Percentiles rank a stretch among this genome's conserved stretches.
phyloP scores from a whole-genome alignment of 2,329 filamentous ascomycete species.

The Aspergillus aculeatinus region DNA sequence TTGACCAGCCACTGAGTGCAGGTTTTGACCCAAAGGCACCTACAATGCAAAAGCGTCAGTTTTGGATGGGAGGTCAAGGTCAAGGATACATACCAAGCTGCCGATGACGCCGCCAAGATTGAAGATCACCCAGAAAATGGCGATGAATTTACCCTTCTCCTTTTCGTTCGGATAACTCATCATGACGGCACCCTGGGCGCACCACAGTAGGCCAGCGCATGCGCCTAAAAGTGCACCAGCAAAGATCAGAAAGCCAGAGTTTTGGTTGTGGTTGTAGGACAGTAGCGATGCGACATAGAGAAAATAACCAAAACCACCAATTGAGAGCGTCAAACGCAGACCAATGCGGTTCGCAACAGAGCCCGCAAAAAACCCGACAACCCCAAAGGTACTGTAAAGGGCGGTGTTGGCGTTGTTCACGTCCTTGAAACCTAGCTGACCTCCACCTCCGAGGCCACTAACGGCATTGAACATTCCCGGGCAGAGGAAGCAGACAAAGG shows the following conservation, averaged over 20 bases:
- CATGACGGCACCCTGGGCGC: slow-evolving; percentile 53
- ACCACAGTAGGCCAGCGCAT: slow-evolving; percentile 52
- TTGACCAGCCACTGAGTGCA: slow-evolving; percentile 40
- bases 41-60: slow-evolving; percentile 15
- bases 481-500: slow-evolving; percentile 69
- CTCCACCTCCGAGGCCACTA: slow-evolving; percentile 64
- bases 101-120: slow-evolving; percentile 89
- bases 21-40: slow-evolving; percentile 49
- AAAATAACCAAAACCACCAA: slow-evolving; percentile 50
- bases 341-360: slow-evolving; percentile 48
- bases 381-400: slow-evolving; percentile 69
- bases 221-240: slow-evolving; percentile 51
- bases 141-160: slow-evolving; percentile 84
- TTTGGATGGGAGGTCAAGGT: background rate
- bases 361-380: slow-evolving; percentile 63
- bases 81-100: slow-evolving; percentile 55
- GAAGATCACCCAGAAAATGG: slow-evolving; percentile 93
- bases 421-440: slow-evolving; percentile 57
- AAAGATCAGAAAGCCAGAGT: slow-evolving; percentile 51
- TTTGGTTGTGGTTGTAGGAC: slow-evolving; percentile 52
- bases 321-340: slow-evolving; percentile 43
- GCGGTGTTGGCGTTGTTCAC: slow-evolving; percentile 69
- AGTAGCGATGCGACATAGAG: slow-evolving; percentile 51
- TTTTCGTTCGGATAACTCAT: slow-evolving; percentile 83
- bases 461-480: slow-evolving; percentile 73